Percentiles rank a stretch among this genome's conserved stretches.
Evolutionary conservation across 768 basidiomycete species (phyloP).

Genomic region (Termitomyces sp.): DNA sequence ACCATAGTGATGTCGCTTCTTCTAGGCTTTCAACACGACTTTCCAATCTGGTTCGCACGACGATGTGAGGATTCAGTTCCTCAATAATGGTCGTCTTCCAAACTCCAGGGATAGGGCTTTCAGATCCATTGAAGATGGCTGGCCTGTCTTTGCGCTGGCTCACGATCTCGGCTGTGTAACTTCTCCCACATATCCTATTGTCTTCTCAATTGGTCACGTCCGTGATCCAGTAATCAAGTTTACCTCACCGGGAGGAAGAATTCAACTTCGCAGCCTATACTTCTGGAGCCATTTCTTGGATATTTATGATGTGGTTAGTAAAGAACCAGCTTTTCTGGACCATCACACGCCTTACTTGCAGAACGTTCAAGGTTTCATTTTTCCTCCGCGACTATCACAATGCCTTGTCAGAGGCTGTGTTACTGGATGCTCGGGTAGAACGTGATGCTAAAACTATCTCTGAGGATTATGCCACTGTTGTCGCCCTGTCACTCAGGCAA

Average conservation of each 20-base stretch:
- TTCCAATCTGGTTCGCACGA: constrained; percentile 53
- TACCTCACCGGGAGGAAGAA: constrained; percentile 38
- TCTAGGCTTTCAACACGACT: constrained; percentile 39
- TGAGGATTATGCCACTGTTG: constrained; percentile 42
- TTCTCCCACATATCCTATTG: constrained; percentile 25
- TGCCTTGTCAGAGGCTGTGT: constrained; percentile 36
- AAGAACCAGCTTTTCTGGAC: not conserved
- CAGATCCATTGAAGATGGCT: constrained; percentile 48
- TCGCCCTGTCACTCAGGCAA: constrained; percentile 49
- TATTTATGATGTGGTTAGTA: constrained; percentile 25
- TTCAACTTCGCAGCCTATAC: constrained; percentile 36
- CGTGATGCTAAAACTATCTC: constrained; percentile 43
- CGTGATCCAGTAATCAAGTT: constrained; percentile 45
- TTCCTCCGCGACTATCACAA: constrained; percentile 36
- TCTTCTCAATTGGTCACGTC: constrained; percentile 42
- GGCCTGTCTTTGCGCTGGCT: constrained; percentile 61
- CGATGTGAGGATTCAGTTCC: constrained; percentile 51
- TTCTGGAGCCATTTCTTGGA: constrained; percentile 38
- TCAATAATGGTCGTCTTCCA: constrained; percentile 43
- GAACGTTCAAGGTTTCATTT: constrained; percentile 26
- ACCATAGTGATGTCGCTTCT: not conserved
- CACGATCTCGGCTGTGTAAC: constrained; percentile 48
- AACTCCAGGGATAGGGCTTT: constrained; percentile 52
- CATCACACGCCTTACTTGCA: not conserved
- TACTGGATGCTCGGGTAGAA: constrained; percentile 41